Conservation (phyloP, 1,284 basidiomycete species). For the Calocybe gambosa region DNA sequence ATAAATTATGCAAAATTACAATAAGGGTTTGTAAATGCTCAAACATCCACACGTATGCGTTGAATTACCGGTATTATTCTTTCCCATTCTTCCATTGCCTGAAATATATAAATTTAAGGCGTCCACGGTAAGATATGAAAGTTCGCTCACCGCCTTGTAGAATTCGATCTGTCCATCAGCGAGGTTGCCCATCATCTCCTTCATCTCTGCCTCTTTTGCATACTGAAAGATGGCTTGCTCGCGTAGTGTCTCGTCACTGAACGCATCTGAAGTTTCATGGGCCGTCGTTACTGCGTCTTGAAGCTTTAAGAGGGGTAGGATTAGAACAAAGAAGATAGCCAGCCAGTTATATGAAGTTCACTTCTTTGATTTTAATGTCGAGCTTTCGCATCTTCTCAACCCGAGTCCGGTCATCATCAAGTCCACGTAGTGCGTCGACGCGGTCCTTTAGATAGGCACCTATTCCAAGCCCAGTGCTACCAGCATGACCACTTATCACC, state of each 20-base stretch:
- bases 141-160: conserved; percentile 67
- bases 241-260: conserved; percentile 88
- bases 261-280: conserved; percentile 92
- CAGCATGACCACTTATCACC: conserved; percentile 74
- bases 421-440: conserved; percentile 86
- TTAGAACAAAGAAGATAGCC: neutral
- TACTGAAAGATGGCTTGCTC: conserved; percentile 90
- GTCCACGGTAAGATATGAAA: neutral
- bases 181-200: conserved; percentile 83
- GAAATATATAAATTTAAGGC: conserved; percentile 9
- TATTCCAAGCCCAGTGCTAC: conserved; percentile 75
- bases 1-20: conserved; percentile 8
- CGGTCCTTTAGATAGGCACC: conserved; percentile 92
- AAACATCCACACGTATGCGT: conserved; percentile 61
- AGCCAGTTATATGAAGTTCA: conserved; percentile 26
- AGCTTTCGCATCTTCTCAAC: conserved; percentile 92
- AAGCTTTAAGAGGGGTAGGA: conserved; percentile 46
- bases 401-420: conserved; percentile 89
- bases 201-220: conserved; percentile 92
- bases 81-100: conserved; percentile 93
- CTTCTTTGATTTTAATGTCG: conserved; percentile 93
- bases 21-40: conserved; percentile 18
- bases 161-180: conserved; percentile 95
- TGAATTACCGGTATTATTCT: conserved; percentile 82
- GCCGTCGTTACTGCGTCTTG: conserved; percentile 94